Conservation (phyloP, 2,329 filamentous ascomycete species). For the Fusarium napiforme region DNA sequence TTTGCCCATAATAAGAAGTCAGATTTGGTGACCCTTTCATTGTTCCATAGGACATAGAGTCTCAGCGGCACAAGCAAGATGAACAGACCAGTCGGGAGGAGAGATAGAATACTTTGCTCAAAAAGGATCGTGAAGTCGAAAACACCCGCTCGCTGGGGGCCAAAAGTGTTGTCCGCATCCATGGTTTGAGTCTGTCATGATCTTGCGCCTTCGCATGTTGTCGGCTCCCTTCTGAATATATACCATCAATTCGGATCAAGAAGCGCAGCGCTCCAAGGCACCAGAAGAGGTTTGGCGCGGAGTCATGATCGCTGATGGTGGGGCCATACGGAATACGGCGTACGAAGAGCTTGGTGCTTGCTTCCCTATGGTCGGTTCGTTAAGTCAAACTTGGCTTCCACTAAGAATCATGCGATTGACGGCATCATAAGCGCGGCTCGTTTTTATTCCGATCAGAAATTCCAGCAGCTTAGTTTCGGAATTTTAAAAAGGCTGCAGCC, state of each 20-base stretch:
- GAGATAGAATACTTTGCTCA: slow-evolving; percentile 47
- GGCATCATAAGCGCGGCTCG: no score
- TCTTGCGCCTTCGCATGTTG: not conserved
- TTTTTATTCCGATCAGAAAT: no score
- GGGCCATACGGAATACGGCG: slow-evolving; percentile 18
- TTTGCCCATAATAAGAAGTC: slow-evolving; percentile 39
- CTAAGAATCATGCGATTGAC: no score
- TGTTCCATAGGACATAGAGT: slow-evolving; percentile 20
- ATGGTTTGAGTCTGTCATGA: not conserved
- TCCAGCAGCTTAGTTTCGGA: no score
- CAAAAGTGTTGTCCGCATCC: slow-evolving; percentile 36
- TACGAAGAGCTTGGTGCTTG: not conserved
- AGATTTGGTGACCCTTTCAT: not conserved
- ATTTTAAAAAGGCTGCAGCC: no score
- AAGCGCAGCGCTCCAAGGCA: slow-evolving; percentile 21
- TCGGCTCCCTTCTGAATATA: not conserved
- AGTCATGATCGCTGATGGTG: not conserved
- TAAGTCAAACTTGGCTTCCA: no score
- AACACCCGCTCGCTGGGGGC: slow-evolving; percentile 38
- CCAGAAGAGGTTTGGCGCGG: not conserved
- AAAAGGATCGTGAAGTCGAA: slow-evolving; percentile 49
- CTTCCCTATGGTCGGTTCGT: no score
- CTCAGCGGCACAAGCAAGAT: slow-evolving; percentile 38
- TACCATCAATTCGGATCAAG: not conserved
- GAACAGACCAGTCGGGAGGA: slow-evolving; percentile 42